Evolutionary conservation across 2,329 filamentous ascomycete species (phyloP).

Genomic region (Beauveria australis): DNA sequence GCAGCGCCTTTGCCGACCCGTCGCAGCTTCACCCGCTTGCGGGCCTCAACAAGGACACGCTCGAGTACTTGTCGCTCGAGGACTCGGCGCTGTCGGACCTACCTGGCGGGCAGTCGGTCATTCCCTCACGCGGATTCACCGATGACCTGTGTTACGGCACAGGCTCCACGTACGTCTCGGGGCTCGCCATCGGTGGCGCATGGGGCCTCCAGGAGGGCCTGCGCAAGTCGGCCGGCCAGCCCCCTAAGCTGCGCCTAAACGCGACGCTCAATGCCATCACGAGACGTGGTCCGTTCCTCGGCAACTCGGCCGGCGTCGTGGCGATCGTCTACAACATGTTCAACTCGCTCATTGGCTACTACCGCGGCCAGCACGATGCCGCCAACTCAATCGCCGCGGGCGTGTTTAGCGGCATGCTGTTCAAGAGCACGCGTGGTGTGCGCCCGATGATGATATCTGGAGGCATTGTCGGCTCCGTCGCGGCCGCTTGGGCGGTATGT

Average conservation of each 20-base stretch:
- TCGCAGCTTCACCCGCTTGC: constrained; percentile 86
- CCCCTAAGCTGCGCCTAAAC: constrained; percentile 89
- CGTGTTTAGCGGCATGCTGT: constrained; percentile 81
- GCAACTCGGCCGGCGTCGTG: constrained; percentile 91
- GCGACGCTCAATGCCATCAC: constrained; percentile 92
- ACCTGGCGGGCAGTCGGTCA: constrained; percentile 74
- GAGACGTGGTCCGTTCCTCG: constrained; percentile 83
- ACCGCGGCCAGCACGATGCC: constrained; percentile 79
- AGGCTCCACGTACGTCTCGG: constrained; percentile 87
- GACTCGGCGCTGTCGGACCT: constrained; percentile 82
- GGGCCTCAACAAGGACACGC: constrained; percentile 81
- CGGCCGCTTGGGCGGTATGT: constrained; percentile 86
- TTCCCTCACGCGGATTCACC: constrained; percentile 93
- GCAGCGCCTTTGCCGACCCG: constrained; percentile 72
- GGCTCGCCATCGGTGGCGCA: constrained; percentile 73
- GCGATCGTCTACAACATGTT: constrained; percentile 94
- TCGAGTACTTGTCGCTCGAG: constrained; percentile 93
- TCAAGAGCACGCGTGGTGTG: constrained; percentile 89
- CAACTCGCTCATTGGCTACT: constrained; percentile 74
- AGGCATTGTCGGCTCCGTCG: constrained; percentile 77
- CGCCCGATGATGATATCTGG: constrained; percentile 93
- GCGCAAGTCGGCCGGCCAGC: constrained; percentile 63
- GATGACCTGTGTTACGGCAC: constrained; percentile 98
- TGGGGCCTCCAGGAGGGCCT: constrained; percentile 92
- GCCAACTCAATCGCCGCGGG: constrained; percentile 84